Evolutionary conservation across 2,329 filamentous ascomycete species (phyloP).

Genomic region (Blastomyces silverae): DNA sequence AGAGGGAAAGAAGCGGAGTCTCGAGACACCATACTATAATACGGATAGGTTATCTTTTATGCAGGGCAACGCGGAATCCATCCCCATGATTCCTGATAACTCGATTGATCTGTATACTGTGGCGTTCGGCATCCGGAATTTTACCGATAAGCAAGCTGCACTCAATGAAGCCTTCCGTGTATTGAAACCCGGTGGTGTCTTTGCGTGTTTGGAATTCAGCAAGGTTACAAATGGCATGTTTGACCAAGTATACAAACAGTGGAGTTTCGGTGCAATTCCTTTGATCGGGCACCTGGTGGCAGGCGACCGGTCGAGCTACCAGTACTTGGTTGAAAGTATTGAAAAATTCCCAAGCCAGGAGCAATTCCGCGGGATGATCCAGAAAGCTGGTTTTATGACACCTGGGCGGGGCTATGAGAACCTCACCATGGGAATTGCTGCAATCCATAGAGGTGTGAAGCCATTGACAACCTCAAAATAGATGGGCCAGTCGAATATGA

Average conservation of each 20-base stretch:
- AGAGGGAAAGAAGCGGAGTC: constrained; percentile 74
- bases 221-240: constrained; percentile 73
- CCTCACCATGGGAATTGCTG: constrained; percentile 83
- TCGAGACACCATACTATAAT: constrained; percentile 54
- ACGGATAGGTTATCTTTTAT: constrained; percentile 61
- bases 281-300: constrained; percentile 93
- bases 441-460: constrained; percentile 96
- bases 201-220: constrained; percentile 93
- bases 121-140: constrained; percentile 95
- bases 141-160: constrained; percentile 81
- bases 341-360: constrained; percentile 83
- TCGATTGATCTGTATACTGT: constrained; percentile 95
- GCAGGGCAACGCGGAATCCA: constrained; percentile 79
- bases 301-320: constrained; percentile 89
- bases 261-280: constrained; percentile 92
- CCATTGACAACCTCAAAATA: constrained; percentile 38
- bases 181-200: constrained; percentile 88
- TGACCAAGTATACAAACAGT: constrained; percentile 83
- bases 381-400: constrained; percentile 70
- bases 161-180: constrained; percentile 79
- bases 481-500: background rate
- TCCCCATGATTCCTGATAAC: constrained; percentile 57
- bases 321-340: constrained; percentile 98
- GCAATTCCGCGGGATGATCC: constrained; percentile 60
- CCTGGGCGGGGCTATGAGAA: constrained; percentile 82